Conservation (phyloP, 2,329 filamentous ascomycete genomes). For the Colletotrichum truncatum region DNA sequence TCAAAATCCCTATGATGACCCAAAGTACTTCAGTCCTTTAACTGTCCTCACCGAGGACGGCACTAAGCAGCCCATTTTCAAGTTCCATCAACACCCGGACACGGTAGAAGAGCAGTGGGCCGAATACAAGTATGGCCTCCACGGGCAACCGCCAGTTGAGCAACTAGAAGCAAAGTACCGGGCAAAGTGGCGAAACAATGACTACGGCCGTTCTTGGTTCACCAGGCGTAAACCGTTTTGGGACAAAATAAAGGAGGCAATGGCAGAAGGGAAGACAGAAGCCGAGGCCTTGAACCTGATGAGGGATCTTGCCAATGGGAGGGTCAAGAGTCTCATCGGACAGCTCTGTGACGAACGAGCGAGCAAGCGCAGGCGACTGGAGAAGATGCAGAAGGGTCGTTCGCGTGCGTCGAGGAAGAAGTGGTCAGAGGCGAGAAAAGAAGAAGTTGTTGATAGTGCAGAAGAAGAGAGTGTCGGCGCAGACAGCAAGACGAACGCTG, state of each 20-base stretch:
- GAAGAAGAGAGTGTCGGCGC: not conserved
- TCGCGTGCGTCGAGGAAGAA: not conserved
- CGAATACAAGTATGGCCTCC: slow-evolving; percentile 23
- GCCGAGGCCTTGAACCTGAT: slow-evolving; percentile 9
- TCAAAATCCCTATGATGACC: not conserved
- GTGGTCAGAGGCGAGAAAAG: not conserved
- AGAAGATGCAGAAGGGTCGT: not conserved
- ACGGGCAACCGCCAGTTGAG: slow-evolving; percentile 18
- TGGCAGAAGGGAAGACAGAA: slow-evolving; percentile 14
- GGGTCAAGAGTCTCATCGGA: slow-evolving; percentile 10
- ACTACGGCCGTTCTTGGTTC: slow-evolving; percentile 27
- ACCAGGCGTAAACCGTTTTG: slow-evolving; percentile 26
- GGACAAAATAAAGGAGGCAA: slow-evolving; percentile 18
- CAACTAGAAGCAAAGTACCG: slow-evolving; percentile 19
- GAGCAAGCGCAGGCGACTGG: not conserved
- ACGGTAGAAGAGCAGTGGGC: slow-evolving; percentile 29
- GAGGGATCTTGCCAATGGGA: not conserved
- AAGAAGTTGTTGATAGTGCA: not conserved
- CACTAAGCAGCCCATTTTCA: slow-evolving; percentile 8
- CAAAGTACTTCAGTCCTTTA: slow-evolving; percentile 21
- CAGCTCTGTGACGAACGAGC: not conserved
- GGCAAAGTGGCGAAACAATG: slow-evolving; percentile 19
- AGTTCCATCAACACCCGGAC: slow-evolving; percentile 10
- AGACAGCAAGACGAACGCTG: not conserved
- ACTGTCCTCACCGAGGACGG: not conserved